phyloP scores from a whole-genome alignment of 768 basidiomycete genomes.

The Paxillus rubicundulus region DNA sequence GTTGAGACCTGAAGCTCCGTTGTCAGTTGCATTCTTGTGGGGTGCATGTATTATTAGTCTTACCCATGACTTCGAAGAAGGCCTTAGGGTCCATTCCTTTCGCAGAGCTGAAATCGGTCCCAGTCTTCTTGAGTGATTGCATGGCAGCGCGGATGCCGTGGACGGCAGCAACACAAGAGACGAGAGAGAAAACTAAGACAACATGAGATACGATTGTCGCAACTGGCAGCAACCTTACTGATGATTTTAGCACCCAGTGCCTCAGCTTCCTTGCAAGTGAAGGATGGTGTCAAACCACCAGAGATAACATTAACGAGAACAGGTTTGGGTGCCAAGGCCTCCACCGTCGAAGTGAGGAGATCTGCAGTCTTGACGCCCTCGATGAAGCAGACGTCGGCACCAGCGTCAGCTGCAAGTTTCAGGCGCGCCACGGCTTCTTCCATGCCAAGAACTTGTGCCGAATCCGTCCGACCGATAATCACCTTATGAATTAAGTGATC shows the following conservation, averaged over 20 bases:
- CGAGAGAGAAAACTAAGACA: constrained; percentile 64
- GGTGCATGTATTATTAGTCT: constrained; percentile 12
- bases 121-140: constrained; percentile 72
- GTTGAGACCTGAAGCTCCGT: constrained; percentile 41
- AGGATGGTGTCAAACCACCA: constrained; percentile 73
- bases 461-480: constrained; percentile 75
- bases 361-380: constrained; percentile 73
- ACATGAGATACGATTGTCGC: neutral
- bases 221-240: constrained; percentile 45
- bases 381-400: constrained; percentile 80
- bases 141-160: constrained; percentile 79
- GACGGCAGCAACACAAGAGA: constrained; percentile 73
- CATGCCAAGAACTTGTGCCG: constrained; percentile 77
- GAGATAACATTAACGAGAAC: constrained; percentile 81
- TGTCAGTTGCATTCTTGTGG: neutral
- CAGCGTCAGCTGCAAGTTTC: constrained; percentile 67
- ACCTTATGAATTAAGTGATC: constrained; percentile 37
- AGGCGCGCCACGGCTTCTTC: constrained; percentile 67
- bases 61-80: constrained; percentile 79
- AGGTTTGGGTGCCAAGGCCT: constrained; percentile 68
- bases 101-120: constrained; percentile 62
- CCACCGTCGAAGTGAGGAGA: constrained; percentile 60
- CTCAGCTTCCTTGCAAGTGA: constrained; percentile 68
- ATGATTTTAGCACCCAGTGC: constrained; percentile 72
- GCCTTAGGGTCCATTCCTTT: constrained; percentile 73